phyloP scores from a whole-genome alignment of 2,329 filamentous ascomycete genomes.

The Botryotinia calthae region DNA sequence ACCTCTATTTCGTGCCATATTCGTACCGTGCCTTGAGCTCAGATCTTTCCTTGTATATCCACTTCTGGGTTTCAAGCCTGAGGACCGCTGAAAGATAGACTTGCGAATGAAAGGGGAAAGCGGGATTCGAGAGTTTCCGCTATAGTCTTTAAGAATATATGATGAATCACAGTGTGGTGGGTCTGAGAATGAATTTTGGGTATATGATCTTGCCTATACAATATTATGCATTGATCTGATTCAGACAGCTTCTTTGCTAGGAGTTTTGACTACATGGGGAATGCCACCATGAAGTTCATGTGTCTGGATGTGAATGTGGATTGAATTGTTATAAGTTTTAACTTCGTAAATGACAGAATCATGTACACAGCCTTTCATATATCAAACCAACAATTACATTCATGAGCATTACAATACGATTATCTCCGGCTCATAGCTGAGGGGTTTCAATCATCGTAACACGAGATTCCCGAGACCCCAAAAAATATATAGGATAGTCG shows the following conservation, averaged over 20 bases:
- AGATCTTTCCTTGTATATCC: not conserved
- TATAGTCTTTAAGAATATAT: not conserved
- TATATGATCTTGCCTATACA: not conserved
- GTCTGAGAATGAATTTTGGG: rapidly evolving
- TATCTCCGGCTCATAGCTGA: no score
- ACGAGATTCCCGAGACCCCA: no score
- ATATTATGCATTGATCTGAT: rapidly evolving
- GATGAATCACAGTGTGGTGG: not conserved
- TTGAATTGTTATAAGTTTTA: not conserved
- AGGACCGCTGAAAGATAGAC: not conserved
- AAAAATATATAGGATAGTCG: not conserved
- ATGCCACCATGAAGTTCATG: no score
- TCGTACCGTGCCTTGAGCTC: not conserved
- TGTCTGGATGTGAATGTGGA: no score
- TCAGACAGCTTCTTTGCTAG: not conserved
- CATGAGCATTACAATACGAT: not conserved
- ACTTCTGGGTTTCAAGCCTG: not conserved
- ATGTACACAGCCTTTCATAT: not conserved
- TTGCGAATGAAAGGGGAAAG: not conserved
- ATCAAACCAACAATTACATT: not conserved
- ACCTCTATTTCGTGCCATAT: not conserved
- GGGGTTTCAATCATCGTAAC: no score
- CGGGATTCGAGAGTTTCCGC: no score
- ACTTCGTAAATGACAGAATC: not conserved
- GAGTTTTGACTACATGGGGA: not conserved